Evolutionary conservation across 2,329 filamentous ascomycete genomes (phyloP), one percentile per base, ranked within the genome.

Genomic region (Sarocladium kiliense): DNA sequence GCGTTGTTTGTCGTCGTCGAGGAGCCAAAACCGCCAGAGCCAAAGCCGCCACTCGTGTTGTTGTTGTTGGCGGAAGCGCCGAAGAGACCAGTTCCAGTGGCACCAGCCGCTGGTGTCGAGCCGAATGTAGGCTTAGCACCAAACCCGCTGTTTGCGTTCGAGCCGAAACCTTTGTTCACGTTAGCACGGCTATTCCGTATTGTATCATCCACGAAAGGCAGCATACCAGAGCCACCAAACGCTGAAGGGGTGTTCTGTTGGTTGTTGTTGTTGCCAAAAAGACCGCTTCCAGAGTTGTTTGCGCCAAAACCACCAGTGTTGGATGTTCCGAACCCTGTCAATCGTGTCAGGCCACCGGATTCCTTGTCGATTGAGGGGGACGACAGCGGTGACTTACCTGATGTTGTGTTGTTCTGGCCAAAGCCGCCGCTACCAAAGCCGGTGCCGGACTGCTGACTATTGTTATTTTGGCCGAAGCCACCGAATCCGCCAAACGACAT

Each of bases 401-500:
- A 47, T 21, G 70, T 68, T 53, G 66, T 71, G 58, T 63, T 72
- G 57, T 67, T 74, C 55, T 71, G 54, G 37, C 79, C 79, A 57
- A 82, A 86, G 44, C 82, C 82, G 47, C 47, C 47, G 62, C 81
- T 19, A 34, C 50, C 80, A 69, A 88, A 88, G 21, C 72, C 74
- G 51, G 60, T 62, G 41, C 42, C 47, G 64, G 70, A 61, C 65
- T 76, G 70, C 51, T 71, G 72, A 55, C 74, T 75, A 66, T 78
- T 83, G 65, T 79, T 83, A 59, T 77, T 78, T 65, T 78, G 77
- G 71, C 82, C 82, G 71, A 87, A 86, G 74, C 81, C 79, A 56
- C 76, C 75, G 56, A 72, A 72, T 64, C 78, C 77, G 63, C 76
- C 75, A 63, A 81, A 81, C 64, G 80, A 80, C 81, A 84, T 84